These are phyloP conservation scores for Leccinum barrowsii DNA, from an alignment of 768 basidiomycete species.

Conservation along the genomic window DNA sequence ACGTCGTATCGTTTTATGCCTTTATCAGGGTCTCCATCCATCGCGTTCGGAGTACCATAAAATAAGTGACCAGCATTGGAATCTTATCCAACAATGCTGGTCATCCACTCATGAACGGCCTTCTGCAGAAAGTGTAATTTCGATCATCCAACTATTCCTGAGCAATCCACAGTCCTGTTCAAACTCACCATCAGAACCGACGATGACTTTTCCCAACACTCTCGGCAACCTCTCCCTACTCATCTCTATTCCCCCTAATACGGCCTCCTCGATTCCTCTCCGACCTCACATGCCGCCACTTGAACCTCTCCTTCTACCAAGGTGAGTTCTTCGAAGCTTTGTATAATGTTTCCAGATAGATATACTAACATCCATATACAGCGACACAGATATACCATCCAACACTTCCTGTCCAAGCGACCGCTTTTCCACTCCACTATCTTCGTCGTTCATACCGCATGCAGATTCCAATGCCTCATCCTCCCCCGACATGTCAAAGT, in stretches of 20 bases:
- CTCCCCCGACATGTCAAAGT: neutral
- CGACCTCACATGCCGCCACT: neutral
- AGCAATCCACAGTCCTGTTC: neutral
- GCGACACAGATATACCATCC: neutral
- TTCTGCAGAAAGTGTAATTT: neutral
- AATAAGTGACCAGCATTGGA: neutral
- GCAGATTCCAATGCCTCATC: neutral
- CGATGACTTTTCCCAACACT: neutral
- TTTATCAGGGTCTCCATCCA: neutral
- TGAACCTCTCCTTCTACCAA: neutral
- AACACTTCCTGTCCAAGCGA: neutral
- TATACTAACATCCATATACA: neutral
- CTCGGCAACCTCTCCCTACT: conserved; percentile 9
- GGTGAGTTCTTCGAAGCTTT: neutral
- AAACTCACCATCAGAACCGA: neutral
- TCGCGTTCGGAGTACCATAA: neutral
- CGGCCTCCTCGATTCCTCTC: neutral
- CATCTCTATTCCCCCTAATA: too few species aligned
- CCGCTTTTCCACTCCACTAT: neutral
- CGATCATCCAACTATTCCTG: neutral
- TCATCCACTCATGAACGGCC: neutral
- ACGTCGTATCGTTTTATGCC: neutral
- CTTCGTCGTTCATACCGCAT: neutral
- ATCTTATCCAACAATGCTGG: neutral
- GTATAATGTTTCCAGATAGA: neutral